phyloP scores from a whole-genome alignment of 2,329 filamentous ascomycete species.

The Aureobasidium sp. region DNA sequence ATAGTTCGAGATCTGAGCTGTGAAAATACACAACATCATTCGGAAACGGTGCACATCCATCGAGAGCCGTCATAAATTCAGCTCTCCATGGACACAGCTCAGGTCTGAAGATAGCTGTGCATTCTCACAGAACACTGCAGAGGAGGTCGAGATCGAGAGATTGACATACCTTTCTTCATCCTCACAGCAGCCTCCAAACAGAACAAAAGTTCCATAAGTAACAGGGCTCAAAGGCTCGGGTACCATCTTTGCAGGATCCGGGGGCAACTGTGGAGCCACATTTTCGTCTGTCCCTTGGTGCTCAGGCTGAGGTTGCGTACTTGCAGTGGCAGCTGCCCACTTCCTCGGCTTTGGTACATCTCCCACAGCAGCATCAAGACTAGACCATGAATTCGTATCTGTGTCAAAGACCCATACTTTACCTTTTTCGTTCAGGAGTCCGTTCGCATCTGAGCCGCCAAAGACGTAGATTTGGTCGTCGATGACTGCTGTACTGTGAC shows the following conservation, averaged over 20 bases:
- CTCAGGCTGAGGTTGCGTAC: slow-evolving; percentile 34
- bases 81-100: neutral
- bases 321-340: slow-evolving; percentile 32
- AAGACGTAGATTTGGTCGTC: slow-evolving; percentile 41
- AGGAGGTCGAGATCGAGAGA: neutral
- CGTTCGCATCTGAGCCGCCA: slow-evolving; percentile 30
- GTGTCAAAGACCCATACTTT: slow-evolving; percentile 41
- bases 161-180: slow-evolving; percentile 19
- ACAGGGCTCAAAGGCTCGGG: slow-evolving; percentile 35
- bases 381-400: slow-evolving; percentile 34
- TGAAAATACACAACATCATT: neutral
- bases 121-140: neutral
- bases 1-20: neutral
- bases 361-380: slow-evolving; percentile 30
- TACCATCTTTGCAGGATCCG: slow-evolving; percentile 35
- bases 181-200: slow-evolving; percentile 41
- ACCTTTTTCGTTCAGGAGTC: slow-evolving; percentile 28
- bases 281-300: slow-evolving; percentile 23
- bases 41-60: neutral
- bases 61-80: neutral
- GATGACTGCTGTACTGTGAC: slow-evolving; percentile 37
- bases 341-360: slow-evolving; percentile 25
- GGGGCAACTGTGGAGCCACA: slow-evolving; percentile 32
- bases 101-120: neutral
- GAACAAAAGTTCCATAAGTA: slow-evolving; percentile 45